Base-by-base conservation (phyloP, 2,329 filamentous ascomycete genomes). In the Thelonectria discophora region DNA sequence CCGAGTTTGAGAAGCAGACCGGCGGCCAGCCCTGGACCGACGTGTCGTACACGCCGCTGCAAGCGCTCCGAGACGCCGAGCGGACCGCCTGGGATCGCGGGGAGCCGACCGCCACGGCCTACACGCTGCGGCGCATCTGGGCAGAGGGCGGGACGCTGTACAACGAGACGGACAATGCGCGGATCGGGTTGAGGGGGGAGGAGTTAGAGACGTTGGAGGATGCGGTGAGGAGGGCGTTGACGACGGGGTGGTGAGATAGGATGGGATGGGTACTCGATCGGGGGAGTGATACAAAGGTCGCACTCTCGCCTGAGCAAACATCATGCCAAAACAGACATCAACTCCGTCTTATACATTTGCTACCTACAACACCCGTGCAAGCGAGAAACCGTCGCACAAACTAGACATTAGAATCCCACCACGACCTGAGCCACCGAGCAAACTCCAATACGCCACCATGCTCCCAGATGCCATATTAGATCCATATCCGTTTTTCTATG, bases 141-240 rank as follows among this genome's bases (percentile, higher is more conserved):
- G 84, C 85, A 0, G 86, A 90, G 69, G 90, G 90, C 0, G 88
- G 88, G 1, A 93, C 90, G 0, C 73, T 92, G 47, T 92, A 93
- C 71, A 83, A 86, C 1, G 84, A 85, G 75, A 84, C 87, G 56
- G 89, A 91, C 71, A 92, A 93, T 68, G 82, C 80, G 27, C 68
- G 81, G 1, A 81, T 92, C 55, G 86, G 81, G 0, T 39, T 84
- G 11, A 68, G 72, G 7, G 80, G 80, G 4, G 81, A 80, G 9
- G 77, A 84, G 24, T 73, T 84, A 53, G 85, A 89, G 59, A 82
- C 80, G 0, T 71, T 92, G 64, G 75, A 74, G 51, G 67, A 61
- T 46, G 58, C 66, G 8, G 68, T 76, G 9, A 63, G 47, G 3
- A 51, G 69, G 15, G 24, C 55, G 0, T 40, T 71, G 18, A 70